Conservation (phyloP, 108 stramenopile genomes). For the Asterionellopsis glacialis region DNA sequence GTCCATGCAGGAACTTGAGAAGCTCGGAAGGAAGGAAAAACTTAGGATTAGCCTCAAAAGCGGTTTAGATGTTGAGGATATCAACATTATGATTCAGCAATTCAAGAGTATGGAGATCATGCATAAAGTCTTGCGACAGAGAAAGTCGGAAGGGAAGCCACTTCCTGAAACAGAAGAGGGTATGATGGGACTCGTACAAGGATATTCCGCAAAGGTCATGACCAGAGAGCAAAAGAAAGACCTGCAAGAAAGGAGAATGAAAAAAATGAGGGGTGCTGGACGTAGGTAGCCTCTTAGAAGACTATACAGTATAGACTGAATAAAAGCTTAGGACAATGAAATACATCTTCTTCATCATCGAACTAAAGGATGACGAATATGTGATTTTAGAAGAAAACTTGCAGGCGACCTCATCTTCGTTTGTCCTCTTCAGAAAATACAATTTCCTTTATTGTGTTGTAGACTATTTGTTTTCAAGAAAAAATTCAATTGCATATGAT, state of each 20-base stretch:
- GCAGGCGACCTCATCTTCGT: too few relatives aligned
- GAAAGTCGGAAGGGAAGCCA: constrained; percentile 47
- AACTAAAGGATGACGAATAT: too few relatives aligned
- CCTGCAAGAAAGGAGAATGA: constrained; percentile 32
- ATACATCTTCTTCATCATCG: too few relatives aligned
- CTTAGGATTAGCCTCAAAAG: constrained; percentile 32
- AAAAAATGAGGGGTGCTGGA: constrained; percentile 24
- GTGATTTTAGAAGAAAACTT: too few relatives aligned
- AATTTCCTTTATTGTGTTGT: too few relatives aligned
- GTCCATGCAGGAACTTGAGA: constrained; percentile 36
- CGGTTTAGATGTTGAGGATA: constrained; percentile 56
- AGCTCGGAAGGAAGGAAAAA: constrained; percentile 53
- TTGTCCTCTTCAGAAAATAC: too few relatives aligned
- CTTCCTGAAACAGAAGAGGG: constrained; percentile 54
- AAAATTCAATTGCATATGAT: too few relatives aligned
- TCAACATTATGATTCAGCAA: constrained; percentile 52
- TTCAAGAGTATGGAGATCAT: constrained; percentile 75
- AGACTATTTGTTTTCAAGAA: too few relatives aligned
- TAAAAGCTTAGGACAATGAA: too few relatives aligned
- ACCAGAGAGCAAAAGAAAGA: constrained; percentile 53
- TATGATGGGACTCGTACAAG: constrained; percentile 61
- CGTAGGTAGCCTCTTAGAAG: constrained; percentile 3
- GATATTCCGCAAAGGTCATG: constrained; percentile 54
- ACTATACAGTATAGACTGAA: too few relatives aligned
- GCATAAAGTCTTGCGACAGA: constrained; percentile 71